These are phyloP conservation scores for Phalaenopsis equestris DNA, from an alignment of 106 monocot species.

Conservation along the genomic window DNA sequence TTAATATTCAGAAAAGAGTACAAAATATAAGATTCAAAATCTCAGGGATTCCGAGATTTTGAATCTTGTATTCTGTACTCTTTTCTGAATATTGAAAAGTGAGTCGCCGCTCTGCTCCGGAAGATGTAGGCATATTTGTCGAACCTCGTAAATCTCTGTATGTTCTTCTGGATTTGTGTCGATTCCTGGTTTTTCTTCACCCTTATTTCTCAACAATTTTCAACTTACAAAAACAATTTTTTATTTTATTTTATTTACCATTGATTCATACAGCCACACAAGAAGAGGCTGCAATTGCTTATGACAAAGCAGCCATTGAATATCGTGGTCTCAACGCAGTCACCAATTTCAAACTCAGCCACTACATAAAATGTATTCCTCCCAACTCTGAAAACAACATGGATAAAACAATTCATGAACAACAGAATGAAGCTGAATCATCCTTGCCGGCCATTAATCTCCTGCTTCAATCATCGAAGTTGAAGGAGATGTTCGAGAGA, in stretches of 20 bases:
- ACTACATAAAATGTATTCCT: slow-evolving; percentile 44
- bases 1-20: too few species aligned
- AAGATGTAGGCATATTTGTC: too few species aligned
- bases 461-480: slow-evolving; percentile 22
- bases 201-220: too few species aligned
- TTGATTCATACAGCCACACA: slow-evolving; percentile 24
- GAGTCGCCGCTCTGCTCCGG: too few species aligned
- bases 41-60: too few species aligned
- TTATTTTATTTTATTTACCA: background rate
- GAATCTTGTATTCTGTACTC: too few species aligned
- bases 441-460: slow-evolving; percentile 9
- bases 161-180: too few species aligned
- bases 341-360: slow-evolving; percentile 79
- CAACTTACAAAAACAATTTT: background rate
- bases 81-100: too few species aligned
- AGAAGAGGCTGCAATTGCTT: slow-evolving; percentile 81
- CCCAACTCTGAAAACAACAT: slow-evolving; percentile 5
- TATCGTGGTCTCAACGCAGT: slow-evolving; percentile 78
- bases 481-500: slow-evolving; percentile 31
- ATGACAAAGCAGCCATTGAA: slow-evolving; percentile 92
- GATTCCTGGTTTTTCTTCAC: too few species aligned
- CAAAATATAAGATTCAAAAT: too few species aligned
- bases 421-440: too few species aligned
- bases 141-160: too few species aligned
- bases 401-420: background rate